These are phyloP conservation scores for Ophiostoma pallidulum DNA, from an alignment of 2,329 filamentous ascomycete genomes.

Conservation along the genomic window DNA sequence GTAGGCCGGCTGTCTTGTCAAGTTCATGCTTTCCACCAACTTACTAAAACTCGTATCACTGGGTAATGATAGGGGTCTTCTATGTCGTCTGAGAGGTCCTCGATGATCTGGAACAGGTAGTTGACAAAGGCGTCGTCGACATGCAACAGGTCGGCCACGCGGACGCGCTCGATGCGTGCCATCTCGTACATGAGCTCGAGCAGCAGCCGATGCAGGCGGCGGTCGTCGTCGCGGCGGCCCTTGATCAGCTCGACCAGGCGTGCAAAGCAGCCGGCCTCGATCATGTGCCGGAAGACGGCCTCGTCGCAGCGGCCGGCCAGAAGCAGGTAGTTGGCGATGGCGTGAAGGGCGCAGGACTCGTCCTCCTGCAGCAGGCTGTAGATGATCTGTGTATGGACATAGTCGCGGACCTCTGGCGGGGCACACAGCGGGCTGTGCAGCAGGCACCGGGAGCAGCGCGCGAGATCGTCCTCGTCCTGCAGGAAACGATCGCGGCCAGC, in stretches of 20 bases:
- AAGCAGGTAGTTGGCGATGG: slow-evolving; percentile 74
- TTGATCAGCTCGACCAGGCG: slow-evolving; percentile 75
- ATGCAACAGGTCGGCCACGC: slow-evolving; percentile 63
- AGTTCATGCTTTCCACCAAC: slow-evolving; percentile 24
- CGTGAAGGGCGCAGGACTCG: slow-evolving; percentile 66
- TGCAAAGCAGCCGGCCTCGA: slow-evolving; percentile 72
- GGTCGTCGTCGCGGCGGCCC: slow-evolving; percentile 53
- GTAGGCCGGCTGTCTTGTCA: no score
- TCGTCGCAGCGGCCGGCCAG: slow-evolving; percentile 78
- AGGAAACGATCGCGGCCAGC: slow-evolving; percentile 67
- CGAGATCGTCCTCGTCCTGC: slow-evolving; percentile 67
- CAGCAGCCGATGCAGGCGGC: slow-evolving; percentile 66
- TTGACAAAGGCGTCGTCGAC: slow-evolving; percentile 74
- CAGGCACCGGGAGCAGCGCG: slow-evolving; percentile 69
- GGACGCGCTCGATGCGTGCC: slow-evolving; percentile 80
- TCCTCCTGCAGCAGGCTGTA: slow-evolving; percentile 89
- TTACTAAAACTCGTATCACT: slow-evolving; percentile 81
- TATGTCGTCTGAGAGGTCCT: slow-evolving; percentile 75
- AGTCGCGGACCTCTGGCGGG: slow-evolving; percentile 55
- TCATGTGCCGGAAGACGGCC: slow-evolving; percentile 75
- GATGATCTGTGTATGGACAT: slow-evolving; percentile 86
- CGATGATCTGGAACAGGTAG: slow-evolving; percentile 78
- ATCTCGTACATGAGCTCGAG: slow-evolving; percentile 93
- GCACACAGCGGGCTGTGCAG: slow-evolving; percentile 66
- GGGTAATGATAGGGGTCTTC: slow-evolving; percentile 94